Base-by-base conservation (phyloP, 306 rosid genomes). In the Quercus rubra region DNA sequence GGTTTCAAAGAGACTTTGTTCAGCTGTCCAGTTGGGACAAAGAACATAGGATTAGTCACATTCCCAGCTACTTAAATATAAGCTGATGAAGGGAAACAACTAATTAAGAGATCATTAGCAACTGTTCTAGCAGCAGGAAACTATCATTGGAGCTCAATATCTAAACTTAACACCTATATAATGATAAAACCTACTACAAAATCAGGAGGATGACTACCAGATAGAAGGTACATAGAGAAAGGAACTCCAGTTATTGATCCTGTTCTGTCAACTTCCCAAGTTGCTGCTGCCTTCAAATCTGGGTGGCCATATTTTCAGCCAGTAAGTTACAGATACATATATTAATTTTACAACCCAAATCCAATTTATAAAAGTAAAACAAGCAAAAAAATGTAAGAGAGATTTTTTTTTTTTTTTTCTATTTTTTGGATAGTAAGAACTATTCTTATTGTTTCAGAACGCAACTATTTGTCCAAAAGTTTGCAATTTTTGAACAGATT, bases 221-320 rank as follows among this genome's bases (percentile, higher is more conserved):
- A 91, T 67, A 89, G 86, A 82, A 95, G 99, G 85, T 95, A 95
- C 99, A 93, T 93, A 38, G 98, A 91, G 79, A 68, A 85, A 76
- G 98, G 94, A 80, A 93, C 75, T 75, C 91, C 88, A 13, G 97
- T 86, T 61, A 77, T 74, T 31, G 79, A 85, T 80, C 98, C 97
- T 46, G 85, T 86, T 84, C 89, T 93, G 77, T 95, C 99, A 83
- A 95, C 88, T 93, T 93, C 99, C 99, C 99, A 93, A 15, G 97
- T 88, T 79, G 99, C 93, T 70, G 82, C 86, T 55, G 96, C 91
- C 89, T 85, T 93, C 84, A 95, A 62, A 86, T 90, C 99, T 95
- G 88, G 76, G 85, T 49, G 71, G 73, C 55, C 72, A 80, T 69
- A 59, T 41, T 58, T 62, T 79, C 76, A 82, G 59, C 75, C 18